Evolutionary conservation across 495 filamentous ascomycete genomes (phyloP).

Genomic region (Podospora fimiseda): DNA sequence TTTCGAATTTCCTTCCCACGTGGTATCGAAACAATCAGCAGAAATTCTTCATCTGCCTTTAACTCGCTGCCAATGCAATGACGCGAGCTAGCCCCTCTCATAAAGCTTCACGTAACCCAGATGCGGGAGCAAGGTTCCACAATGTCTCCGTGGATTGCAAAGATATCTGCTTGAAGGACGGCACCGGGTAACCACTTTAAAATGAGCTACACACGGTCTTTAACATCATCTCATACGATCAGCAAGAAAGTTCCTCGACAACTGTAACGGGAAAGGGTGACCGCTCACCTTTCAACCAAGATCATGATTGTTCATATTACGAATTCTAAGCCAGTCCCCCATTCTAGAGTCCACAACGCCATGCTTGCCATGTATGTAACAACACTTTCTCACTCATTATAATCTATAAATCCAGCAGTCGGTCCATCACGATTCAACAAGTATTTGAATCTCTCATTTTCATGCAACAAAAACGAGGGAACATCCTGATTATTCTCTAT

Average conservation of each 20-base stretch:
- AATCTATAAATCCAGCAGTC: conserved; percentile 37
- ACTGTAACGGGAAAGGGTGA: too few species aligned
- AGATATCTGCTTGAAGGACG: background rate
- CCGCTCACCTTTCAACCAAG: too few species aligned
- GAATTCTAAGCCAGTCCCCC: too few species aligned
- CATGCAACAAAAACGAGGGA: conserved; percentile 32
- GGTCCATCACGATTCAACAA: conserved; percentile 33
- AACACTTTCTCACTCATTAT: conserved; percentile 14
- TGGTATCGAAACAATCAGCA: background rate
- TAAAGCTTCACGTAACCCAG: background rate
- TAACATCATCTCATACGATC: too few species aligned
- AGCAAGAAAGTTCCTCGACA: too few species aligned
- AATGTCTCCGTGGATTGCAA: background rate
- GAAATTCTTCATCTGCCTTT: too few species aligned
- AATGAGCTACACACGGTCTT: background rate
- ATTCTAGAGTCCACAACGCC: background rate
- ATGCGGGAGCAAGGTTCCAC: background rate
- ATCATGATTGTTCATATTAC: too few species aligned
- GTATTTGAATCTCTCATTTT: conserved; percentile 32
- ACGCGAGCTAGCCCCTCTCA: too few species aligned
- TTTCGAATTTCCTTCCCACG: background rate
- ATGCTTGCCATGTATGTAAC: too few species aligned
- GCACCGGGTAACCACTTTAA: background rate
- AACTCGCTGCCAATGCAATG: too few species aligned
- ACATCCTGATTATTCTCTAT: conserved; percentile 40